Percentiles rank a stretch among this genome's conserved stretches.
Evolutionary conservation across 2,329 filamentous ascomycete species (phyloP).

Genomic region (Hypocreales sp.): DNA sequence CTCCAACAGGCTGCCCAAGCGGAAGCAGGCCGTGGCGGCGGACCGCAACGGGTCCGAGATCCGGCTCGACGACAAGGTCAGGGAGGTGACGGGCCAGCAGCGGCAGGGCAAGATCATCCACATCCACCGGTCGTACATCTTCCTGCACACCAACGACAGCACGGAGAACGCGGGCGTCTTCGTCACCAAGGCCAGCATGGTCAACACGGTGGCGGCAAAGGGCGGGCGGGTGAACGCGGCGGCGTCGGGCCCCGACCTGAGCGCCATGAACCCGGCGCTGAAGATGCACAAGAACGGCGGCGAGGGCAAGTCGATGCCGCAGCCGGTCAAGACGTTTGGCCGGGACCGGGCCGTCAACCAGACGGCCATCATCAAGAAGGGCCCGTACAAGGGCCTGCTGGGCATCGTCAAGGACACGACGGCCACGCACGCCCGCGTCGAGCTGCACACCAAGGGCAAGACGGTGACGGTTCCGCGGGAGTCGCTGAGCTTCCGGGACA

Average conservation of each 20-base stretch:
- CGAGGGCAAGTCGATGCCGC: slow-evolving; percentile 32
- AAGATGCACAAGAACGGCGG: slow-evolving; percentile 49
- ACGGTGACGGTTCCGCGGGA: slow-evolving; percentile 73
- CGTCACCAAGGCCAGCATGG: slow-evolving; percentile 70
- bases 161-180: slow-evolving; percentile 84
- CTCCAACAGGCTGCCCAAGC: slow-evolving; percentile 70
- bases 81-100: slow-evolving; percentile 74
- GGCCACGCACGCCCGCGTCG: slow-evolving; percentile 71
- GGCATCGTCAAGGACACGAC: slow-evolving; percentile 95
- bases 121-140: slow-evolving; percentile 85
- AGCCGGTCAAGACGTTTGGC: slow-evolving; percentile 62
- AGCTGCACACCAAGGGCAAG: slow-evolving; percentile 90
- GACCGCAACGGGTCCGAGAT: slow-evolving; percentile 92
- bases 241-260: slow-evolving; percentile 58
- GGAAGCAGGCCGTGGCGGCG: slow-evolving; percentile 75
- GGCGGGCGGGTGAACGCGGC: slow-evolving; percentile 59
- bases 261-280: slow-evolving; percentile 82
- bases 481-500: slow-evolving; percentile 75
- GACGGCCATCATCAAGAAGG: slow-evolving; percentile 77
- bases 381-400: slow-evolving; percentile 80
- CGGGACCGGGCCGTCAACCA: slow-evolving; percentile 79
- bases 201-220: slow-evolving; percentile 87
- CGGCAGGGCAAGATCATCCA: slow-evolving; percentile 83
- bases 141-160: slow-evolving; percentile 69
- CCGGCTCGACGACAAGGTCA: slow-evolving; percentile 77